phyloP scores from a whole-genome alignment of 2,329 filamentous ascomycete species.

The Colletotrichum sp. region DNA sequence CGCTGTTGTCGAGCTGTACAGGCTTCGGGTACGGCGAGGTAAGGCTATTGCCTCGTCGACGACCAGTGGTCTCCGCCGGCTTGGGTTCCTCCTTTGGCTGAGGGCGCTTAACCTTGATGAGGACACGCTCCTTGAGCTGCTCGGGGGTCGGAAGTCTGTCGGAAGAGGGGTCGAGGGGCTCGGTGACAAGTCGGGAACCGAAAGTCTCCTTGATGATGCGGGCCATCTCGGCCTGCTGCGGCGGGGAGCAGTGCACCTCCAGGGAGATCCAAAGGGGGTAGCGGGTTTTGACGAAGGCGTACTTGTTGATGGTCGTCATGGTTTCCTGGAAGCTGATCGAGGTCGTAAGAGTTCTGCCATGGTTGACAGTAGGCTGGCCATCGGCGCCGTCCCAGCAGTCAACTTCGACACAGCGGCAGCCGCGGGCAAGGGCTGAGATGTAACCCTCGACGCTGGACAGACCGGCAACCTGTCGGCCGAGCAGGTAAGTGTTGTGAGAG shows the following conservation, averaged over 20 bases:
- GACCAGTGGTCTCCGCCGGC: constrained; percentile 41
- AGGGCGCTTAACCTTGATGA: constrained; percentile 91
- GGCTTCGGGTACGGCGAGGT: constrained; percentile 78
- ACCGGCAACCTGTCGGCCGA: constrained; percentile 88
- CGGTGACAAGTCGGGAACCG: constrained; percentile 76
- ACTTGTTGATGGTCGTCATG: constrained; percentile 91
- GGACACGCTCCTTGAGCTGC: constrained; percentile 79
- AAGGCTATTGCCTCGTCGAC: constrained; percentile 71
- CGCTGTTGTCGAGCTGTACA: constrained; percentile 60
- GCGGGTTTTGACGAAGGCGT: constrained; percentile 85
- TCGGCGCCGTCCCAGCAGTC: constrained; percentile 97
- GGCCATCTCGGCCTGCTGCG: constrained; percentile 88
- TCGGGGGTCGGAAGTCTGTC: constrained; percentile 82
- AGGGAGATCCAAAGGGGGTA: constrained; percentile 95
- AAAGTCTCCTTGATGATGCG: constrained; percentile 87
- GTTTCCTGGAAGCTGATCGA: constrained; percentile 90
- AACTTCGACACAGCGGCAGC: constrained; percentile 94
- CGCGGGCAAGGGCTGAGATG: constrained; percentile 83
- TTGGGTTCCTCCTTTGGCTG: constrained; percentile 45
- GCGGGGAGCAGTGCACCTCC: constrained; percentile 87
- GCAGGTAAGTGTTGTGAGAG: constrained; percentile 97
- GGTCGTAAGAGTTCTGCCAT: constrained; percentile 87
- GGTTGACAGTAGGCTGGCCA: constrained; percentile 86
- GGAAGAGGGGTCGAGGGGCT: constrained; percentile 73
- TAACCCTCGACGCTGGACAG: constrained; percentile 95